phyloP scores from a whole-genome alignment of 2,329 filamentous ascomycete genomes.

The Claviceps monticola region DNA sequence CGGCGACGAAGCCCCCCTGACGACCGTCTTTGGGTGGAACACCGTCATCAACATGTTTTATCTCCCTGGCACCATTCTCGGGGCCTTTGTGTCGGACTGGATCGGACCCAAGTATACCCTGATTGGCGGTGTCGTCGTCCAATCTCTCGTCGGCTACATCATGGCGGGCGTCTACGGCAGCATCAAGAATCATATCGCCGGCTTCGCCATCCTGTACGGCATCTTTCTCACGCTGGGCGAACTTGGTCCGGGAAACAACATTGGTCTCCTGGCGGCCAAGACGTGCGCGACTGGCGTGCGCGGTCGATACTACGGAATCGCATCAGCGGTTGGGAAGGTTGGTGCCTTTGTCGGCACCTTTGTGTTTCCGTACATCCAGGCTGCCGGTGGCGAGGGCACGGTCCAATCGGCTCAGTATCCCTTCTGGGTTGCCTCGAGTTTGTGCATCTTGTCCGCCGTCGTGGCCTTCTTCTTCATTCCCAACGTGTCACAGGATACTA shows the following conservation, averaged over 20 bases:
- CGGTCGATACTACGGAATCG: slow-evolving; percentile 58
- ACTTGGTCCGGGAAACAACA: slow-evolving; percentile 81
- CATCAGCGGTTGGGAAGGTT: slow-evolving; percentile 61
- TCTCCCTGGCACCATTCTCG: slow-evolving; percentile 66
- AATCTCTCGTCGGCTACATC: slow-evolving; percentile 72
- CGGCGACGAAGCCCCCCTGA: slow-evolving; percentile 45
- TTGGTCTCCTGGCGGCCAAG: slow-evolving; percentile 75
- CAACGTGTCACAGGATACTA: slow-evolving; percentile 72
- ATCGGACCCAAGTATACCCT: slow-evolving; percentile 68
- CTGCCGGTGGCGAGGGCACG: slow-evolving; percentile 36
- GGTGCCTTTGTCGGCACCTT: slow-evolving; percentile 79
- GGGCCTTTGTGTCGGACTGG: slow-evolving; percentile 64
- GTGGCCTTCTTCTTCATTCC: slow-evolving; percentile 52
- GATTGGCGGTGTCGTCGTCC: slow-evolving; percentile 52
- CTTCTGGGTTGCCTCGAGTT: slow-evolving; percentile 68
- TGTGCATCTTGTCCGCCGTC: slow-evolving; percentile 62
- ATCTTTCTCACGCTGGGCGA: slow-evolving; percentile 26
- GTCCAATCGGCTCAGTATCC: slow-evolving; percentile 63
- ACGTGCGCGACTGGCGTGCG: slow-evolving; percentile 77
- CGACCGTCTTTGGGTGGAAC: slow-evolving; percentile 76
- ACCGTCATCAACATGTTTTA: slow-evolving; percentile 83
- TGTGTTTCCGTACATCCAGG: slow-evolving; percentile 44
- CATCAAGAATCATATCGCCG: slow-evolving; percentile 41
- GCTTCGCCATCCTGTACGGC: slow-evolving; percentile 22
- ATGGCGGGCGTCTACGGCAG: slow-evolving; percentile 69